These are phyloP conservation scores for Hevea brasiliensis DNA, from an alignment of 345 rosid genomes.

Conservation along the genomic window DNA sequence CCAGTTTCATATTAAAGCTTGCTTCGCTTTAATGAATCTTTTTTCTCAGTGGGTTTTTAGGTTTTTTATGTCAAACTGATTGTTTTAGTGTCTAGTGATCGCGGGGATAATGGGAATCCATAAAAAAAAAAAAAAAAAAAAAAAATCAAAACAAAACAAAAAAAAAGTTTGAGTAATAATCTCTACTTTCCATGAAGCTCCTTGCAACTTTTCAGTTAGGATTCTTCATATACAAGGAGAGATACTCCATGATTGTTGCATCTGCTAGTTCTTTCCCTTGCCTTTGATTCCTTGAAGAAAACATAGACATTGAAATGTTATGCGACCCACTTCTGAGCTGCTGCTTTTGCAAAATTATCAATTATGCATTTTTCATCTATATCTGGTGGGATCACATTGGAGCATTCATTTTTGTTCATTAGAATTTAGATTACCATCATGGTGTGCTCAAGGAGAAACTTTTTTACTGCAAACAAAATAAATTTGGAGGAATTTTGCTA, in stretches of 20 bases:
- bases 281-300: too few species aligned
- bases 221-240: background rate
- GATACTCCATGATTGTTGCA: background rate
- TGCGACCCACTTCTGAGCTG: too few species aligned
- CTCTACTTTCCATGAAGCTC: background rate
- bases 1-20: background rate
- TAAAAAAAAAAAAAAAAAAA: background rate
- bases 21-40: background rate
- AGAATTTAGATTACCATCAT: background rate
- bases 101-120: too few species aligned
- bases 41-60: background rate
- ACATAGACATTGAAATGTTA: too few species aligned
- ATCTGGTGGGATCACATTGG: background rate
- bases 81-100: too few species aligned
- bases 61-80: background rate
- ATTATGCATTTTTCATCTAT: too few species aligned
- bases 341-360: background rate
- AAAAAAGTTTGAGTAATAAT: too few species aligned
- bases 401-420: background rate
- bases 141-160: too few species aligned
- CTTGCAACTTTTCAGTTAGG: background rate
- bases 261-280: too few species aligned
- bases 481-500: background rate
- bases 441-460: background rate
- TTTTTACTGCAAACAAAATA: background rate